phyloP scores from a whole-genome alignment of 352 stramenopile species.

The Plasmopara viticola region DNA sequence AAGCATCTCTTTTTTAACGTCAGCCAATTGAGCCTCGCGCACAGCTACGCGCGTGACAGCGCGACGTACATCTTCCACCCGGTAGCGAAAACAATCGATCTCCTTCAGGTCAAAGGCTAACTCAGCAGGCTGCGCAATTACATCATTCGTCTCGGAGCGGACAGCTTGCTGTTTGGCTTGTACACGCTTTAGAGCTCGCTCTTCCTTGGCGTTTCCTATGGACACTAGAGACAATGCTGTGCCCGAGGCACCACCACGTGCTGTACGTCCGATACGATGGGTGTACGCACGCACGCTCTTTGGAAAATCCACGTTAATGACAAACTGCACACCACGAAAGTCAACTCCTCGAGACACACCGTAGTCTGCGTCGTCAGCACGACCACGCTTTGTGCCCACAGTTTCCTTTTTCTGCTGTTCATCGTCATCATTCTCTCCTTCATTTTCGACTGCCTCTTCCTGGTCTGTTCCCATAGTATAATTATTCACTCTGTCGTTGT shows the following conservation, averaged over 20 bases:
- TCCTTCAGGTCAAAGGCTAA: slow-evolving; percentile 97
- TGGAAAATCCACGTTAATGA: slow-evolving; percentile 99
- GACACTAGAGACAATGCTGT: slow-evolving; percentile 95
- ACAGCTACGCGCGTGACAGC: slow-evolving; percentile 93
- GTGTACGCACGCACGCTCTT: slow-evolving; percentile 93
- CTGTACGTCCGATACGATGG: slow-evolving; percentile 97
- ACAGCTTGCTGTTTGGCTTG: slow-evolving; percentile 90
- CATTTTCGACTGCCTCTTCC: slow-evolving; percentile 62
- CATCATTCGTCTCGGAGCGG: slow-evolving; percentile 64
- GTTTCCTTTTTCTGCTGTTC: slow-evolving; percentile 36
- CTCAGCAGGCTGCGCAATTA: slow-evolving; percentile 90
- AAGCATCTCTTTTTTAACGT: slow-evolving; percentile 97
- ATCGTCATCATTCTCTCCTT: slow-evolving; percentile 50
- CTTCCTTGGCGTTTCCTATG: slow-evolving; percentile 69
- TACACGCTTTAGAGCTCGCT: slow-evolving; percentile 82
- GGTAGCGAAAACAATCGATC: slow-evolving; percentile 97
- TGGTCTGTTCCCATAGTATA: slow-evolving; percentile 29
- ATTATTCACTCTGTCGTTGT: slow-evolving; percentile 18
- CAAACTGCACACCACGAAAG: slow-evolving; percentile 97
- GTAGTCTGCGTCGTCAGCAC: slow-evolving; percentile 85
- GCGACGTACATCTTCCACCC: slow-evolving; percentile 93
- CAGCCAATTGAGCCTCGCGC: slow-evolving; percentile 91
- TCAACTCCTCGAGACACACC: slow-evolving; percentile 97
- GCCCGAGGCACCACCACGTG: slow-evolving; percentile 92
- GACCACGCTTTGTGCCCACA: slow-evolving; percentile 41